These are phyloP conservation scores for Monosporozyma aquatica DNA, from an alignment of 805 yeast genomes.

Conservation along the genomic window DNA sequence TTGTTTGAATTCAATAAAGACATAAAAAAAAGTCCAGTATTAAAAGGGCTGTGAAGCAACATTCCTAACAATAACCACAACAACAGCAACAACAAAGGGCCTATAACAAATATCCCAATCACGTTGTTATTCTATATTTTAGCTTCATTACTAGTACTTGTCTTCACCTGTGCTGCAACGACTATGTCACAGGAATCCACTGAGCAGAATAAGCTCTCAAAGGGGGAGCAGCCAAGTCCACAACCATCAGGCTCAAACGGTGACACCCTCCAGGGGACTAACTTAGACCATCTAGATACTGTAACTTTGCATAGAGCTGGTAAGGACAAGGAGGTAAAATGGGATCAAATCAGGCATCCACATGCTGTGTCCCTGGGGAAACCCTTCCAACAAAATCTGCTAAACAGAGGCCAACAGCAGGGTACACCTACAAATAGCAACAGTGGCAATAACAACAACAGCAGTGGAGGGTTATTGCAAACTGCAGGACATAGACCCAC, in stretches of 20 bases:
- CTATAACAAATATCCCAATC: not conserved
- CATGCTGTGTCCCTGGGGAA: slow-evolving; percentile 15
- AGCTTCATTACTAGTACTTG: not conserved
- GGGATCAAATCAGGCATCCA: slow-evolving; percentile 19
- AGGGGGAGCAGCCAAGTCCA: not conserved
- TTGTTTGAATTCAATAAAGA: no score
- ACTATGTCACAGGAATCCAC: slow-evolving; percentile 1
- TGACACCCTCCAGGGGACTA: no score
- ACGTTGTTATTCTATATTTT: not conserved
- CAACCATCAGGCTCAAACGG: not conserved
- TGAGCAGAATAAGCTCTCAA: no score
- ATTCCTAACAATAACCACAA: no score
- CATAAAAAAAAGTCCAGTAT: no score
- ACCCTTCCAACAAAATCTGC: not conserved
- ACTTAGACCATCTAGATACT: not conserved
- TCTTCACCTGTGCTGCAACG: not conserved
- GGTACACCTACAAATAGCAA: slow-evolving; percentile 1
- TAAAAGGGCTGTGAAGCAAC: no score
- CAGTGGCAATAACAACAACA: slow-evolving; percentile 17
- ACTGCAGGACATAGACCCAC: slow-evolving; percentile 23
- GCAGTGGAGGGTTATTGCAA: slow-evolving; percentile 17
- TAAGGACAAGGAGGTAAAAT: slow-evolving; percentile 13
- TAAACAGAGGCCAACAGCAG: not conserved
- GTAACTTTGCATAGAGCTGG: slow-evolving; percentile 13
- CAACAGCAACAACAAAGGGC: no score